Base-by-base conservation (phyloP, 1,284 basidiomycete genomes). In the Leccinum pachyderme region DNA sequence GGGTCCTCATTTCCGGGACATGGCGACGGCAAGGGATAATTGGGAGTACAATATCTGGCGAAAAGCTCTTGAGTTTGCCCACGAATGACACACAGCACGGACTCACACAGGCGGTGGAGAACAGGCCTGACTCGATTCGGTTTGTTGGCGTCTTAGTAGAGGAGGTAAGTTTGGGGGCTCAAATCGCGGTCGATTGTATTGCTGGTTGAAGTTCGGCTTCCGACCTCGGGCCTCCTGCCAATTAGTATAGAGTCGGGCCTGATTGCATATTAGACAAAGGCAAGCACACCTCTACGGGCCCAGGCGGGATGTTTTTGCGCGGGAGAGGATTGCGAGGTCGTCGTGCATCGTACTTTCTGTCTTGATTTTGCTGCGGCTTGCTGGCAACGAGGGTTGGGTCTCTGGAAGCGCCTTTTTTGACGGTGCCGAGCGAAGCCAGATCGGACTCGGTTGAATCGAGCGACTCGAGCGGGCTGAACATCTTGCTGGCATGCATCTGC, bases 11-110 rank as follows among this genome's bases (percentile, higher is more conserved):
- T 56, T 5, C 24, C 37, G 22, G 53, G 5, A n/a, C 31, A 39
- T 22, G 18, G 3, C 25, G 9, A 22, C 33, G 45, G 25, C 9
- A 6, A 15, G 18, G 4, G 22, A 13, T 15, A 33, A 54, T 54
- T 53, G 54, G 61, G 56, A 44, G 47, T 39, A 49, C 48, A 57
- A 35, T 52, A 51, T 48, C 64, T 69, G 27, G 7, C 8, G 13
- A 46, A 27, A 3, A 8, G 27, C 6, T 12, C 28, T 46, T 25
- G 24, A 46, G 27, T 25, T 46, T 13, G n/a, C 15, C 28, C n/a
- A 8, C 3, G 9, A n/a, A 28, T 2, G 44, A 7, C 7, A 46
- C 27, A 7, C 27, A 11, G 27, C n/a, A 24, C 0, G 9, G 1
- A 27, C 61, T 58, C 55, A 55, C 67, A 27, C 25, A 3, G 59